Evolutionary conservation across 768 basidiomycete genomes (phyloP).

Genomic region (Leucocoprinus leucothites): DNA sequence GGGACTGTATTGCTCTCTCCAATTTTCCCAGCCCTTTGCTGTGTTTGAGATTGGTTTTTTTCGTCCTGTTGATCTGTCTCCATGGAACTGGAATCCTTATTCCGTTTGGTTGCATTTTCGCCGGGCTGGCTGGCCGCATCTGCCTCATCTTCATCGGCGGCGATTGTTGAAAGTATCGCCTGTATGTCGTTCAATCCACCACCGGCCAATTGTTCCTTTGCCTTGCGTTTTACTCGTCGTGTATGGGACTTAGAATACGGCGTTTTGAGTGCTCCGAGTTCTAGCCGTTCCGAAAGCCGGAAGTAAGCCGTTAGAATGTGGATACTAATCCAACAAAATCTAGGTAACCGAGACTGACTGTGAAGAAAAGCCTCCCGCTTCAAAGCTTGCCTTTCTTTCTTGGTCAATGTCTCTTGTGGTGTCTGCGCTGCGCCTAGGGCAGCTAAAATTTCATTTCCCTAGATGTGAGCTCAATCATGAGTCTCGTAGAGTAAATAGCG

Average conservation of each 20-base stretch:
- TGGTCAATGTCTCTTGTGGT: slow-evolving; percentile 26
- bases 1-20: slow-evolving; percentile 61
- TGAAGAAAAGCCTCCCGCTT: slow-evolving; percentile 69
- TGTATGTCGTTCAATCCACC: slow-evolving; percentile 46
- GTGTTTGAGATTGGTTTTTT: slow-evolving; percentile 19
- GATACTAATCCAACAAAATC: slow-evolving; percentile 9
- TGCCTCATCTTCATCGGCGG: slow-evolving; percentile 26
- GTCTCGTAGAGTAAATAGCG: not conserved
- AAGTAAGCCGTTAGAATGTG: slow-evolving; percentile 27
- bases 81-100: slow-evolving; percentile 13
- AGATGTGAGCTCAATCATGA: not conserved
- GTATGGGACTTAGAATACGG: slow-evolving; percentile 73
- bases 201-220: slow-evolving; percentile 54
- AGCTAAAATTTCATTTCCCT: slow-evolving; percentile 24
- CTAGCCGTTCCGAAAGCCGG: slow-evolving; percentile 43
- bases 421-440: slow-evolving; percentile 16
- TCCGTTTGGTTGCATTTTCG: slow-evolving; percentile 16
- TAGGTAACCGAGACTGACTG: slow-evolving; percentile 35
- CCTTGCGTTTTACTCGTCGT: slow-evolving; percentile 68
- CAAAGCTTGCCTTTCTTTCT: slow-evolving; percentile 64
- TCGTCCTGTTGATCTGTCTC: slow-evolving; percentile 15
- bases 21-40: slow-evolving; percentile 48
- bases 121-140: slow-evolving; percentile 8
- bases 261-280: slow-evolving; percentile 42
- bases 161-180: slow-evolving; percentile 52